Percentiles rank a stretch among this genome's conserved stretches.
These are phyloP conservation scores for Metschnikowia similis DNA, from an alignment of 805 yeast genomes.

Conservation along the genomic window DNA sequence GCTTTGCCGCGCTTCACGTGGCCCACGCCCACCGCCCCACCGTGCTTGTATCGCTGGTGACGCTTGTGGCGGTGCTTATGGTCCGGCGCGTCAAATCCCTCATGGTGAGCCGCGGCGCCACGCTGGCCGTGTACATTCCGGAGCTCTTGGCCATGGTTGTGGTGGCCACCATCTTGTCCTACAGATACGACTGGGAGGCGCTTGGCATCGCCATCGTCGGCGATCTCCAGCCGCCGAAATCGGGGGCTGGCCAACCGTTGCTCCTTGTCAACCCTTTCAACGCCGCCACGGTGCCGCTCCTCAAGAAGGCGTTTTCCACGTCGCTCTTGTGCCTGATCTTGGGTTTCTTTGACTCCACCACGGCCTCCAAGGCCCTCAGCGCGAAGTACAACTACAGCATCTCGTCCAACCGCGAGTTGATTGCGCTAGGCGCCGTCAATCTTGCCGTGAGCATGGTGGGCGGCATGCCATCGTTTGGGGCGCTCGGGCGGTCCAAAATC, in stretches of 20 bases:
- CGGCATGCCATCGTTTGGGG: constrained; percentile 35
- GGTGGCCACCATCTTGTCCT: constrained; percentile 25
- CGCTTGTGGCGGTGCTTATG: constrained; percentile 20
- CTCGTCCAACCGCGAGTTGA: constrained; percentile 30
- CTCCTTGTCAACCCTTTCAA: constrained; percentile 22
- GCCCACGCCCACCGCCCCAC: constrained; percentile 8
- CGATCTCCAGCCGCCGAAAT: constrained; percentile 13
- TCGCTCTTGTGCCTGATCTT: constrained; percentile 30
- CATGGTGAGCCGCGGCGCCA: constrained; percentile 14
- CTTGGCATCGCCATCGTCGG: constrained; percentile 31
- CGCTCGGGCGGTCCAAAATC: constrained; percentile 32
- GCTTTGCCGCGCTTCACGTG: constrained; percentile 7
- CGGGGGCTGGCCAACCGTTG: not conserved
- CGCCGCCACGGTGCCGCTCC: constrained; percentile 16
- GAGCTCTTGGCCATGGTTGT: constrained; percentile 31
- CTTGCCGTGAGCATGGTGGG: constrained; percentile 26
- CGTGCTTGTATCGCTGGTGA: constrained; percentile 17
- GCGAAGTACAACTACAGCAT: constrained; percentile 30
- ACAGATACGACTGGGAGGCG: constrained; percentile 21
- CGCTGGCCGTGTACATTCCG: constrained; percentile 26
- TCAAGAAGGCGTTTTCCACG: constrained; percentile 24
- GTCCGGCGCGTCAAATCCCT: constrained; percentile 19
- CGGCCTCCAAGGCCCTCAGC: constrained; percentile 30
- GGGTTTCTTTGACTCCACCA: constrained; percentile 34
- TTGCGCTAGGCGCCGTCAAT: constrained; percentile 31